Base-by-base conservation (phyloP, 108 stramenopile species). In the Fistulifera pelliculosa region DNA sequence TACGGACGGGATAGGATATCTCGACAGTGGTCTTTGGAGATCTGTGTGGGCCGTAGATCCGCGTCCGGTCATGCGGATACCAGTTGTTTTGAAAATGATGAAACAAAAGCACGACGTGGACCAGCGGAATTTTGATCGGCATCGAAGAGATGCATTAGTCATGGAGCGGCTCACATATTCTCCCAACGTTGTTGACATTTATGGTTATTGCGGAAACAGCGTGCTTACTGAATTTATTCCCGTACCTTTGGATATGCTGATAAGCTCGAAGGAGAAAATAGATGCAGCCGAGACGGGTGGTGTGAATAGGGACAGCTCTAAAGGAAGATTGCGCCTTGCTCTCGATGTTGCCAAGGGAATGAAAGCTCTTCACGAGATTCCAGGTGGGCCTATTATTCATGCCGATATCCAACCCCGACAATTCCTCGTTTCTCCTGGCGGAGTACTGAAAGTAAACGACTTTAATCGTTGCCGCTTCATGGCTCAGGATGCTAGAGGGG, bases 401-500 rank as follows among this genome's bases (percentile, higher is more conserved):
- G 85, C 86, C 17, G 90, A 92, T 64, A 41, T 87, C 2, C 77
- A 77, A 45, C 52, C 81, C 1, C 80, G 79, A 40, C 90, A 92
- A 64, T 87, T 83, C 54, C 55, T 92, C 52, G 66, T 92, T 1
- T 68, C 69, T 43, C 21, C 19, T 18, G 60, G 61, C 2, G 68
- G 67, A 4, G 58, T 43, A 13, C 57, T 92, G 18, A 83, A 82
- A 47, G 31, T 92, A 27, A 92, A 87, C 51, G 90, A 92, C 66
- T 92, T 92, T 61, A 92, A 92, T 62, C 74, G 90, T 6, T 92
- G 90, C 64, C 77, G 90, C 10, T 82, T 92, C 65, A 48, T 92
- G 43, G 65, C 77, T 16, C 77, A 76, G 1, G 27, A 66, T 16
- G 19, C 47, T 6, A 35, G 31, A 35, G 39, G 54, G 1, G 54